These are phyloP conservation scores for Alliaria petiolata DNA, from an alignment of 345 rosid species.

Conservation along the genomic window DNA sequence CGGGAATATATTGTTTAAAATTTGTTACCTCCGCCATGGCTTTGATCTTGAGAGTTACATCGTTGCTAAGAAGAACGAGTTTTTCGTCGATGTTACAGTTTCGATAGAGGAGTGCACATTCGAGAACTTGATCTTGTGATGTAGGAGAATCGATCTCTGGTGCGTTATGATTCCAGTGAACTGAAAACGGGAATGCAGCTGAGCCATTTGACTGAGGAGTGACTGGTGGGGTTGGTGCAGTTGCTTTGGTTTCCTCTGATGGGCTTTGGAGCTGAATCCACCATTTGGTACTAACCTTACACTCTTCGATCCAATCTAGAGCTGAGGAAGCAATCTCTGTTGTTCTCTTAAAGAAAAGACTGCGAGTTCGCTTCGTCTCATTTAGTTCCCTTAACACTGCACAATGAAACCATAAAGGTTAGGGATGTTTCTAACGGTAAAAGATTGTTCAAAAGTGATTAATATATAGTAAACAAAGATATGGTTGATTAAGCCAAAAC, in stretches of 20 bases:
- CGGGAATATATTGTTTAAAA: background rate
- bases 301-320: slow-evolving; percentile 79
- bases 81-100: slow-evolving; percentile 45
- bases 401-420: slow-evolving; percentile 5
- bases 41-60: slow-evolving; percentile 62
- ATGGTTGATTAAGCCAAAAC: background rate
- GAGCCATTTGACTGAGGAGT: slow-evolving; percentile 49
- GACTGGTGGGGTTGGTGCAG: slow-evolving; percentile 66
- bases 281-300: slow-evolving; percentile 60
- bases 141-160: slow-evolving; percentile 53
- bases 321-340: slow-evolving; percentile 50
- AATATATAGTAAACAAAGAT: background rate
- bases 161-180: slow-evolving; percentile 13
- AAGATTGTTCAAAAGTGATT: background rate
- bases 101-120: slow-evolving; percentile 51
- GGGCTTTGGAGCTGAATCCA: slow-evolving; percentile 81
- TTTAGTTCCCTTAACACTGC: slow-evolving; percentile 76
- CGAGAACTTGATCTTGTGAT: slow-evolving; percentile 70
- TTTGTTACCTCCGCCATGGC: slow-evolving; percentile 89
- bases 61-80: slow-evolving; percentile 68
- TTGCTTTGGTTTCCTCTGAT: slow-evolving; percentile 47
- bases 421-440: background rate
- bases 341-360: slow-evolving; percentile 49
- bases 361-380: slow-evolving; percentile 44
- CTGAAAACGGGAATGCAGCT: slow-evolving; percentile 22